Evolutionary conservation across 2,329 filamentous ascomycete genomes (phyloP).

Genomic region (Fusarium denticulatum): DNA sequence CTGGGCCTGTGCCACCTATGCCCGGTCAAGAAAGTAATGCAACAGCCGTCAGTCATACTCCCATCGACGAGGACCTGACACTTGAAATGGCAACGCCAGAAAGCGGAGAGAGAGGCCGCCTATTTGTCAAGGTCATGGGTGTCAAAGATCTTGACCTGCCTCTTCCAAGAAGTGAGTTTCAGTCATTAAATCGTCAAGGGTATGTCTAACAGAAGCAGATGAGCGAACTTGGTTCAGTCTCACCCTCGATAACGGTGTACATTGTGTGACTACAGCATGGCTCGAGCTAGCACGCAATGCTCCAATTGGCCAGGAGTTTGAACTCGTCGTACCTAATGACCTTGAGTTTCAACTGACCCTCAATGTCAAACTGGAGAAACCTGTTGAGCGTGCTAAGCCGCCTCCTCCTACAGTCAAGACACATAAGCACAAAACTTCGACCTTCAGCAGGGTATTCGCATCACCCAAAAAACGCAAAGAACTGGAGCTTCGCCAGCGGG

Average conservation of each 20-base stretch:
- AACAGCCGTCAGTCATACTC: constrained; percentile 69
- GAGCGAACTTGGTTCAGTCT: constrained; percentile 95
- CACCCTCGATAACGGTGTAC: constrained; percentile 96
- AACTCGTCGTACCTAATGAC: constrained; percentile 95
- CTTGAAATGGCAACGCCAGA: constrained; percentile 73
- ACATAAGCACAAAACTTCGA: constrained; percentile 79
- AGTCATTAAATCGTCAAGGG: background rate
- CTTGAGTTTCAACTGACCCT: constrained; percentile 98
- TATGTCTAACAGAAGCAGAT: constrained; percentile 60
- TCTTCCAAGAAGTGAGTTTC: constrained; percentile 82
- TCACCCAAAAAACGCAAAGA: constrained; percentile 98
- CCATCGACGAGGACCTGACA: constrained; percentile 72
- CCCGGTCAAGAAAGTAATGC: constrained; percentile 89
- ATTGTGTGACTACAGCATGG: constrained; percentile 97
- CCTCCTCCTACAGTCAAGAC: constrained; percentile 70
- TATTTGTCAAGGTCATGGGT: constrained; percentile 99
- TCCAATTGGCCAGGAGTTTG: constrained; percentile 97
- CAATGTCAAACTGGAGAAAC: constrained; percentile 92
- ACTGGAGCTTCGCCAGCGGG: constrained; percentile 82
- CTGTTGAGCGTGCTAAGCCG: constrained; percentile 65
- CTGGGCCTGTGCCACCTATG: constrained; percentile 80
- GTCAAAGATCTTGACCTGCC: constrained; percentile 96
- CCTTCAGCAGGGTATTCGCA: constrained; percentile 91
- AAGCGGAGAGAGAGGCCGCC: constrained; percentile 83
- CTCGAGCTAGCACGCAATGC: constrained; percentile 91